Base-by-base conservation (phyloP, 805 yeast genomes). In the Wickerhamomyces sydowiorum region DNA sequence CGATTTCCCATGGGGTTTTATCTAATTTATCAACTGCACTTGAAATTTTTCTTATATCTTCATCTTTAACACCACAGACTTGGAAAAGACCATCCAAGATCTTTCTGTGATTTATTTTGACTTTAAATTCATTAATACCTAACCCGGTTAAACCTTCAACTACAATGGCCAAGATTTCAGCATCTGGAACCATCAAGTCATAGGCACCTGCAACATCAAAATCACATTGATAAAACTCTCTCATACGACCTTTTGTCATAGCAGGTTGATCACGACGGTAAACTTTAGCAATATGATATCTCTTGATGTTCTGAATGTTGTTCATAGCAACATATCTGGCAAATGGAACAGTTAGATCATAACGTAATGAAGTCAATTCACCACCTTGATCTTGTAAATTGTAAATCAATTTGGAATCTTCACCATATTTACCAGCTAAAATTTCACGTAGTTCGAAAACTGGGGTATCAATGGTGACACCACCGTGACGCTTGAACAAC, bases 221-320 rank as follows among this genome's bases (percentile, higher is more conserved):
- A 69, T 93, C 99, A 72, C 99, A 93, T 69, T 93, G 99, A 66
- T 93, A 93, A 59, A 93, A 93, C 67, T 93, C 99, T 76, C 99
- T 86, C 99, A 93, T 93, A 67, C 99, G 80, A 47, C 99, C 99
- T 67, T 93, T 93, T 39, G 98, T 91, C 99, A 93, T 93, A 8
- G 99, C 99, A 5, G 99, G 99, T 67, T 93, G 99, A 63, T 93
- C 99, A 68, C 99, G 85, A 71, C 99, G 82, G 69, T 93, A 93
- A 41, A 93, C 99, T 65, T 93, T 93, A 53, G 99, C 99, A 50
- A 93, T 87, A 68, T 93, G 99, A 63, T 80, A 93, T 61, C 99
- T 77, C 69, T 93, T 93, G 66, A 93, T 91, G 59, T 72, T 78
- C 54, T 87, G 82, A 47, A 93, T 78, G 56, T 86, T 88, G 70